Base-by-base conservation (phyloP, 2,329 filamentous ascomycete species). In the Phialocephala subalpina region DNA sequence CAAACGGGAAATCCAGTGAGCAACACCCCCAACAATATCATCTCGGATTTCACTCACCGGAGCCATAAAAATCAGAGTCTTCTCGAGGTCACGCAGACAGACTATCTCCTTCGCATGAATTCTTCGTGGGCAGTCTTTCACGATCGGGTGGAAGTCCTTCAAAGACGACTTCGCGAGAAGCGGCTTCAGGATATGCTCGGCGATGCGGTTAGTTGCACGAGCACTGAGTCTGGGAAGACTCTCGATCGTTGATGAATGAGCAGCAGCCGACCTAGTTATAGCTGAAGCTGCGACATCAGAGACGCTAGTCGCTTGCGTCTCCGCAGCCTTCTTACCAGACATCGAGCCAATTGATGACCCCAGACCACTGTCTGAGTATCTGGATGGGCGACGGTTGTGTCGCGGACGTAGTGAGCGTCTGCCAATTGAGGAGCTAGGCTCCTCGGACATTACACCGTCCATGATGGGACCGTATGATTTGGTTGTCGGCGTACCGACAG, bases 71-170 rank as follows among this genome's bases (percentile, higher is more conserved):
- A 97, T 88, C 68, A 98, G 83, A 11, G 91, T 95, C 87, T 97
- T 97, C 81, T 98, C 95, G 58, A 98, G 86, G 80, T 98, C 95
- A 78, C 95, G 90, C 63, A 98, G 87, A 81, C 92, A 97, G 78
- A 92, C 89, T 75, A 98, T 96, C 74, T 96, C 89, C 79, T 93
- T 94, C 76, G 90, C 87, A 75, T 88, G 87, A 77, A 97, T 96
- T 76, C 91, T 91, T 78, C 86, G 85, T 57, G 93, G 93, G 70
- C 94, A 89, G 78, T 92, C 90, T 72, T 91, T 84, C 70, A 97
- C 86, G 73, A 97, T 87, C 58, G 90, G 84, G 77, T 93, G 90
- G 78, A 97, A 97, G 58, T 91, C 88, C 78, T 93, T 92, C 67
- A 97, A 85, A 36, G 86, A 83, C 25, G 88, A 80, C 75, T 94